Base-by-base conservation (phyloP, 2,329 filamentous ascomycete genomes). In the Fusarium guadeloupense region DNA sequence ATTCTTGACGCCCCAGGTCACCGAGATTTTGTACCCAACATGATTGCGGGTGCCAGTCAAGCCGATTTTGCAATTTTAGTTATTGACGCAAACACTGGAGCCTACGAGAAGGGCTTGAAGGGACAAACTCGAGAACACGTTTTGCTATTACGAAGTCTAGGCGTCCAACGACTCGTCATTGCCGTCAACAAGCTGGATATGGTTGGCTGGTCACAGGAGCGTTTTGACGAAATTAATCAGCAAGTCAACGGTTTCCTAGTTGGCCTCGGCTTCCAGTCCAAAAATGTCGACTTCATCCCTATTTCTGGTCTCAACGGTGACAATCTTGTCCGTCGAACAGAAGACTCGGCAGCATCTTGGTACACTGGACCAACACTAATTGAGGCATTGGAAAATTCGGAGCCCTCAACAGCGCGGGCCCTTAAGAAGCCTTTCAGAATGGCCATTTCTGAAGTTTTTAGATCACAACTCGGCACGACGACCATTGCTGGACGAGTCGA, bases 101-200 rank as follows among this genome's bases (percentile, higher is more conserved):
- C 93, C 28, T 97, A 98, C 65, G 95, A 99, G 74, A 93, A 92
- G 4, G 96, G 95, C 0, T 80, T 98, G 26, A 94, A 91, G 71
- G 95, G 95, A 0, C 95, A 99, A 73, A 99, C 95, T 0, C 89
- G 91, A 72, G 95, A 99, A 72, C 95, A 99, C 72, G 92, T 95
- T 6, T 78, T 98, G 14, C 83, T 99, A 1, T 86, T 96, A 6
- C 86, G 94, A 57, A 97, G 93, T 68, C 90, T 98, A 79, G 95
- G 95, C 0, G 89, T 99, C 3, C 90, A 94, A 59, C 85, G 89
- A 21, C 83, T 99, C 14, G 89, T 99, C 35, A 90, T 99, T 23
- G 93, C 92, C 2, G 87, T 99, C 59, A 99, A 99, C 78, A 99
- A 99, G 75, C 89, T 99, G 69, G 95, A 99, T 73, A 89, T 88